Percentiles rank a stretch among this genome's conserved stretches.
These are phyloP conservation scores for Fusarium transvaalense DNA, from an alignment of 2,329 filamentous ascomycete genomes.

Conservation along the genomic window DNA sequence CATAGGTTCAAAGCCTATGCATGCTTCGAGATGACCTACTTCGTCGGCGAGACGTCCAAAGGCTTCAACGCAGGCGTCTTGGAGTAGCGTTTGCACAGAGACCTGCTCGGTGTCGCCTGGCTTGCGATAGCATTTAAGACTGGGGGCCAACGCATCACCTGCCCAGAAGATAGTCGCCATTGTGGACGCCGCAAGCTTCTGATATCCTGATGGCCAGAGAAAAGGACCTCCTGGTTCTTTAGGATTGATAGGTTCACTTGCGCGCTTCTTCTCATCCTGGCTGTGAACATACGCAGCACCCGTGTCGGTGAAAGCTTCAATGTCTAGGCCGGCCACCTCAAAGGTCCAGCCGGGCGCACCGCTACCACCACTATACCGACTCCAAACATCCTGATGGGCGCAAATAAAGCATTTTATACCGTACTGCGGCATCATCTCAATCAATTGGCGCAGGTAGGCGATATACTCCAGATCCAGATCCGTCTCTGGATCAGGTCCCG, in stretches of 20 bases:
- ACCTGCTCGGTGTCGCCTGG: constrained; percentile 38
- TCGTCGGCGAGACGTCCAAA: constrained; percentile 54
- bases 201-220: constrained; percentile 55
- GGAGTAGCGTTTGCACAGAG: constrained; percentile 50
- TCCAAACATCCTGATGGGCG: constrained; percentile 60
- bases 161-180: constrained; percentile 51
- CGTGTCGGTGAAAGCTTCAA: constrained; percentile 53
- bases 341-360: constrained; percentile 59
- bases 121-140: constrained; percentile 43
- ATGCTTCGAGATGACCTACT: constrained; percentile 51
- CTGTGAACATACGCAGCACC: constrained; percentile 54
- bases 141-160: constrained; percentile 49
- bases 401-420: constrained; percentile 59
- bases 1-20: constrained; percentile 58
- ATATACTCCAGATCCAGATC: constrained; percentile 57
- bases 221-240: constrained; percentile 54
- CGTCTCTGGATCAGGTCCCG: constrained; percentile 48
- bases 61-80: constrained; percentile 52
- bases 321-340: constrained; percentile 56
- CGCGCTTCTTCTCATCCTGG: constrained; percentile 51
- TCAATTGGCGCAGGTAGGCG: constrained; percentile 53
- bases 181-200: constrained; percentile 54
- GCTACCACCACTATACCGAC: constrained; percentile 57
- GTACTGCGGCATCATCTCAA: constrained; percentile 55
- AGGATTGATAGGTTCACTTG: constrained; percentile 44